phyloP scores from a whole-genome alignment of 2,329 filamentous ascomycete genomes.

The Botrytis byssoidea region DNA sequence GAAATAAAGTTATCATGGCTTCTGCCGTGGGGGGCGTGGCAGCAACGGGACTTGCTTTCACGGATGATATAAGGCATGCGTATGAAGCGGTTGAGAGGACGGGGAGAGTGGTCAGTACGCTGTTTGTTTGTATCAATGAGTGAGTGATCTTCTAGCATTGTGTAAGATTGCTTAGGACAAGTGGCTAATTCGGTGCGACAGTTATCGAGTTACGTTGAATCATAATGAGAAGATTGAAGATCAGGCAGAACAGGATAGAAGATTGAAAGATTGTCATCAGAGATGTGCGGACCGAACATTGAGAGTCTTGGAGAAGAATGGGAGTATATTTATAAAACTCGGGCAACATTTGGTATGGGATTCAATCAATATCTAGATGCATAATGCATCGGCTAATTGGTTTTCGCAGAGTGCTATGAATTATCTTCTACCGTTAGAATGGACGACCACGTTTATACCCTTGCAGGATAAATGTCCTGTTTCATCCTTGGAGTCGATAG shows the following conservation, averaged over 20 bases:
- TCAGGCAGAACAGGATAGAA: constrained; percentile 60
- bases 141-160: constrained; percentile 45
- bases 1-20: constrained; percentile 23
- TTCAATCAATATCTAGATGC: not conserved
- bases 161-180: not conserved
- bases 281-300: constrained; percentile 88
- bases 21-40: constrained; percentile 32
- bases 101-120: constrained; percentile 70
- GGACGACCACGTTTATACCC: constrained; percentile 94
- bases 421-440: constrained; percentile 85
- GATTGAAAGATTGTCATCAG: constrained; percentile 82
- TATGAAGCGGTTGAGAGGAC: constrained; percentile 75
- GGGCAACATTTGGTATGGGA: constrained; percentile 77
- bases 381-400: constrained; percentile 29
- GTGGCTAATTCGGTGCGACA: constrained; percentile 41
- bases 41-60: constrained; percentile 49
- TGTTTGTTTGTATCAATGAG: constrained; percentile 88
- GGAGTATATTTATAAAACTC: constrained; percentile 97
- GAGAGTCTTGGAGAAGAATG: constrained; percentile 87
- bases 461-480: constrained; percentile 95
- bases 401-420: constrained; percentile 77
- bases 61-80: constrained; percentile 70
- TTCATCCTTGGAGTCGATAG: constrained; percentile 82
- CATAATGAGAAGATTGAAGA: constrained; percentile 60
- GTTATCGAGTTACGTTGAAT: constrained; percentile 85